phyloP scores from a whole-genome alignment of 108 stramenopile species.

The Nitzschia palea region DNA sequence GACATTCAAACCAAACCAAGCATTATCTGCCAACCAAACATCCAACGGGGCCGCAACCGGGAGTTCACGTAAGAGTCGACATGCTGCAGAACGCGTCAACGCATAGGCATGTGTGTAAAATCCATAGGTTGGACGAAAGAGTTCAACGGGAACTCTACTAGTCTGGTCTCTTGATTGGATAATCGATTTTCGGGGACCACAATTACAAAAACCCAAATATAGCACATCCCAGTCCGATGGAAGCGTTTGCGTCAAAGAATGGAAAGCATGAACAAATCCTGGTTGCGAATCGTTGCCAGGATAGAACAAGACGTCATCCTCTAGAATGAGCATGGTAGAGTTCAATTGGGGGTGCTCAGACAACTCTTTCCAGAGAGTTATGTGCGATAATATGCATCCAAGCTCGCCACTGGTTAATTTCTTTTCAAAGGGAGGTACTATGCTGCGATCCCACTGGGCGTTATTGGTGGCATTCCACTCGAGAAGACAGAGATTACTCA shows the following conservation, averaged over 20 bases:
- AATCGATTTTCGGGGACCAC: constrained; percentile 25
- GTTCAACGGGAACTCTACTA: neutral
- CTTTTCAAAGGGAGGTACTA: constrained; percentile 11
- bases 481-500: neutral
- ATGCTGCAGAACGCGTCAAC: constrained; percentile 25
- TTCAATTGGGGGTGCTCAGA: neutral
- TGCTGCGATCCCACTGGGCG: constrained; percentile 31
- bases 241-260: constrained; percentile 7
- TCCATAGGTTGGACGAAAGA: constrained; percentile 49
- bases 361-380: constrained; percentile 34
- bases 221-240: constrained; percentile 44
- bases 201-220: constrained; percentile 52
- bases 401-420: constrained; percentile 37
- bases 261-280: constrained; percentile 25
- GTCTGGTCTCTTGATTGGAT: neutral
- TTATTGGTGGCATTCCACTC: constrained; percentile 50
- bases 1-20: constrained; percentile 47
- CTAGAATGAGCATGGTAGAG: constrained; percentile 29
- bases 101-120: constrained; percentile 58
- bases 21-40: constrained; percentile 58
- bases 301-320: constrained; percentile 32
- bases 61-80: constrained; percentile 18
- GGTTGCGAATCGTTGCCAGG: neutral
- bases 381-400: constrained; percentile 49
- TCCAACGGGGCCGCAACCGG: constrained; percentile 48